Evolutionary conservation across 495 filamentous ascomycete genomes (phyloP).

Genomic region (Penicillium bovifimosum): DNA sequence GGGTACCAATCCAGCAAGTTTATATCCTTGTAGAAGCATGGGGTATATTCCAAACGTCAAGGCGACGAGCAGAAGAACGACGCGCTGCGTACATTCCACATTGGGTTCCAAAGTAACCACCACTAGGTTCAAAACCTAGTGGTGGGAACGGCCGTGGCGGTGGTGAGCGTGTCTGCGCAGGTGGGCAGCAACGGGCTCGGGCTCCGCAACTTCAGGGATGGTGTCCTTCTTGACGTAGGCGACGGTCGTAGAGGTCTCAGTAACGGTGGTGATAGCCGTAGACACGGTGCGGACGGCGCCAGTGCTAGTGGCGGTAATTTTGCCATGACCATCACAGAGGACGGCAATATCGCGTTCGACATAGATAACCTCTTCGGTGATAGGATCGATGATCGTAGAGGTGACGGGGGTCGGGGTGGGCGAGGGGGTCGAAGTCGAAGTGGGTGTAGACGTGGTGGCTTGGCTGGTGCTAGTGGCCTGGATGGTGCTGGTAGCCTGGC

Average conservation of each 20-base stretch:
- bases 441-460: slow-evolving; percentile 8
- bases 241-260: slow-evolving; percentile 22
- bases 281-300: slow-evolving; percentile 20
- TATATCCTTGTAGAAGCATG: background rate
- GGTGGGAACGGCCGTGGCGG: slow-evolving; percentile 25
- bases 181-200: slow-evolving; percentile 8
- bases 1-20: slow-evolving; percentile 5
- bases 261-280: slow-evolving; percentile 11
- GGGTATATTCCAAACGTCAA: background rate
- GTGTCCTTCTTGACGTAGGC: slow-evolving; percentile 24
- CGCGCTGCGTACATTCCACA: slow-evolving; percentile 10
- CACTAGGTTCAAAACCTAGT: background rate
- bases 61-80: slow-evolving; percentile 1
- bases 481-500: too few species aligned
- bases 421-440: slow-evolving; percentile 16
- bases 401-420: slow-evolving; percentile 27
- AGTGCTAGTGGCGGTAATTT: slow-evolving; percentile 22
- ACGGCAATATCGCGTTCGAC: slow-evolving; percentile 36
- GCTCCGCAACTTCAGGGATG: slow-evolving; percentile 10
- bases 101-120: background rate
- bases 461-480: background rate
- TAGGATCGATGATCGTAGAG: slow-evolving; percentile 18
- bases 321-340: slow-evolving; percentile 25
- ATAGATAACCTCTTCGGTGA: slow-evolving; percentile 34
- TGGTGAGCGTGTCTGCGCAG: slow-evolving; percentile 22